Conservation (phyloP, 2,329 filamentous ascomycete species). For the Calonectria honghensis region DNA sequence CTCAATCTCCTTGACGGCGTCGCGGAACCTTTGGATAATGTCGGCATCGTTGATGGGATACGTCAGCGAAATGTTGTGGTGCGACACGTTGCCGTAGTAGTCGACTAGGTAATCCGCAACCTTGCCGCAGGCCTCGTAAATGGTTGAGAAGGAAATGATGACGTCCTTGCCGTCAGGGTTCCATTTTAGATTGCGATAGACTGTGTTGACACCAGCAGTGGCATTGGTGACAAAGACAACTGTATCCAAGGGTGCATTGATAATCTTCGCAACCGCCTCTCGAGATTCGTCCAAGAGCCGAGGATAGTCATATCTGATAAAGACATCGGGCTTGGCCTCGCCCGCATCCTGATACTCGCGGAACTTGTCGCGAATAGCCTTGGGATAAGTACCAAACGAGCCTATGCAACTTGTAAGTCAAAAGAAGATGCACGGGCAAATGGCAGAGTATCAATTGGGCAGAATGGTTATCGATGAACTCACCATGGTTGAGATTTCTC, state of each 20-base stretch:
- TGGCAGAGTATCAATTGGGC: background rate
- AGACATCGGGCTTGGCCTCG: slow-evolving; percentile 83
- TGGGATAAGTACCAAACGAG: slow-evolving; percentile 87
- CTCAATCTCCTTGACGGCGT: slow-evolving; percentile 72
- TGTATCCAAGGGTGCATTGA: slow-evolving; percentile 79
- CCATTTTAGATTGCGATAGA: slow-evolving; percentile 85
- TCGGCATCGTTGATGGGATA: slow-evolving; percentile 84
- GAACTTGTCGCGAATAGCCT: slow-evolving; percentile 74
- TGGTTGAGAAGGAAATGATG: slow-evolving; percentile 85
- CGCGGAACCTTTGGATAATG: slow-evolving; percentile 77
- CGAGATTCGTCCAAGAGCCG: slow-evolving; percentile 80
- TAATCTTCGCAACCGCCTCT: slow-evolving; percentile 77
- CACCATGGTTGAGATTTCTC: slow-evolving; percentile 87
- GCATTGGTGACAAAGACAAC: slow-evolving; percentile 89
- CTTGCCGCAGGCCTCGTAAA: slow-evolving; percentile 87
- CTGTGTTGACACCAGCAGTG: slow-evolving; percentile 84
- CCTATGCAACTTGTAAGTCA: slow-evolving; percentile 64
- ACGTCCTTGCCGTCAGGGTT: slow-evolving; percentile 82
- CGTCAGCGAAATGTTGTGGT: slow-evolving; percentile 74
- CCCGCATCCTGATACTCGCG: slow-evolving; percentile 79
- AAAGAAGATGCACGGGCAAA: background rate
- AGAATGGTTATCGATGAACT: slow-evolving; percentile 28
- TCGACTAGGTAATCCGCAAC: slow-evolving; percentile 83
- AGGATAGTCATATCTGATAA: slow-evolving; percentile 82
- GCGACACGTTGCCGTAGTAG: slow-evolving; percentile 69